Evolutionary conservation across 306 rosid species (phyloP).

Genomic region (Cicer arietinum): DNA sequence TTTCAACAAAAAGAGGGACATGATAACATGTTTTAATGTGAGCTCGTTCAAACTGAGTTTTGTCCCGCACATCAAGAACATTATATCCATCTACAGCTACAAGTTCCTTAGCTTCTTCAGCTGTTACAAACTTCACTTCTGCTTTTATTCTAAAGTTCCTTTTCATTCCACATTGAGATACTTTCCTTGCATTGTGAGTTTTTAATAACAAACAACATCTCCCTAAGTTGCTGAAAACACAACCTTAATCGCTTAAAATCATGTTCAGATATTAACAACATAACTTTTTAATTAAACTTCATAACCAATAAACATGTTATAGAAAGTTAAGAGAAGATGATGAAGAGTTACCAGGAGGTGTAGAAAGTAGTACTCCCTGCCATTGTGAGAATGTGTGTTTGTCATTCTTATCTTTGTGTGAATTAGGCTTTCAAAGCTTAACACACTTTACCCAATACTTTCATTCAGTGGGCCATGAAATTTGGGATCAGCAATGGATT

Average conservation of each 20-base stretch:
- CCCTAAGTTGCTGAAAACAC: slow-evolving; percentile 73
- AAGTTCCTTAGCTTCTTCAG: slow-evolving; percentile 81
- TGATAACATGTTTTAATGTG: slow-evolving; percentile 83
- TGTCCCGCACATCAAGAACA: slow-evolving; percentile 85
- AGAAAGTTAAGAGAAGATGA: slow-evolving; percentile 10
- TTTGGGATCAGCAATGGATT: slow-evolving; percentile 61
- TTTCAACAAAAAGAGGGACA: slow-evolving; percentile 87
- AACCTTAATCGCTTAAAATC: slow-evolving; percentile 52
- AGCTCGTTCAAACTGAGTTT: slow-evolving; percentile 74
- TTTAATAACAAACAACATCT: slow-evolving; percentile 61
- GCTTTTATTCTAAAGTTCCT: slow-evolving; percentile 59
- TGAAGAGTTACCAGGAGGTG: slow-evolving; percentile 53
- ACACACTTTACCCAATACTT: slow-evolving; percentile 40
- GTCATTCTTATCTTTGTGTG: slow-evolving; percentile 15
- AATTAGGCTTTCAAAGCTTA: slow-evolving; percentile 28
- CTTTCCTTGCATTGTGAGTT: slow-evolving; percentile 63
- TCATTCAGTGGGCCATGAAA: slow-evolving; percentile 59
- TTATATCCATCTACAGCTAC: slow-evolving; percentile 68
- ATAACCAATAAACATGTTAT: slow-evolving; percentile 22
- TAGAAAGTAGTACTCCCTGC: slow-evolving; percentile 60
- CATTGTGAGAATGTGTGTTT: slow-evolving; percentile 49
- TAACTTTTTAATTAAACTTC: slow-evolving; percentile 4
- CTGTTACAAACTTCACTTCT: slow-evolving; percentile 71
- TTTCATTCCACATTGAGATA: slow-evolving; percentile 42
- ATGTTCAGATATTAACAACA: slow-evolving; percentile 34